A percentile compares a stretch with the other conserved stretches of the same genome.
phyloP scores from a whole-genome alignment of 176 grass and related monocot genomes.

The Zea mays region Zm-B73-REFERENCE-NAM-5.0 NC_050103.1:77868501-77869000 shows the following conservation, averaged over 20 bases:
- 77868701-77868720: slow-evolving; percentile 98
- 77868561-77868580: too few relatives aligned
- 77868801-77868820: not conserved
- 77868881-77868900: not conserved
- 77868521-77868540: slow-evolving; percentile 60
- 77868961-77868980: too few relatives aligned
- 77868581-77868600: too few relatives aligned
- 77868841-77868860: not conserved
- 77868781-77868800: slow-evolving; percentile 23
- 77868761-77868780: slow-evolving; percentile 33
- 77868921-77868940: not conserved
- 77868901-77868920: slow-evolving; percentile 11
- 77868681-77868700: slow-evolving; percentile 90
- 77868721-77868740: slow-evolving; percentile 82
- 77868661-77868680: slow-evolving; percentile 87
- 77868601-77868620: slow-evolving; percentile 10
- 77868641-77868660: slow-evolving; percentile 92
- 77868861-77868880: not conserved
- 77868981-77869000: too few relatives aligned
- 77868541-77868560: slow-evolving; percentile 28
- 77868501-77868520: slow-evolving; percentile 94
- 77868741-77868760: slow-evolving; percentile 15
- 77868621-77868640: not conserved
- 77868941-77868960: too few relatives aligned
- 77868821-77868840: slow-evolving; percentile 10